Evolutionary conservation across 1,284 basidiomycete genomes (phyloP).

Genomic region (Trametes polyzona): DNA sequence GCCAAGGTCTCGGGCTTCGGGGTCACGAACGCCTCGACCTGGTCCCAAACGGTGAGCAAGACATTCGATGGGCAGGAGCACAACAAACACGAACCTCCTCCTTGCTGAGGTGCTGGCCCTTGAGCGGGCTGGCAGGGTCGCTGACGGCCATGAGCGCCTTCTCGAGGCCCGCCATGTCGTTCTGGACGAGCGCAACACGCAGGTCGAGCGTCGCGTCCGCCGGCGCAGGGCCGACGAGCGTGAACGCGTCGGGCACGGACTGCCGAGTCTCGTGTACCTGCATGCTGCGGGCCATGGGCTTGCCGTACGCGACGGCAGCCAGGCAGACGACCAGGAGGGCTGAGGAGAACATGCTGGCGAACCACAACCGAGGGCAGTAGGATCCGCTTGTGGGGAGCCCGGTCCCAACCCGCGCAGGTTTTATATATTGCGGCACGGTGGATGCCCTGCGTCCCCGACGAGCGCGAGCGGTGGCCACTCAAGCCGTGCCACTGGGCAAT

Average conservation of each 20-base stretch:
- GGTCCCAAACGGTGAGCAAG: not conserved
- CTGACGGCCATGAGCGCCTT: conserved; percentile 40
- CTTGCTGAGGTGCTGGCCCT: conserved; percentile 39
- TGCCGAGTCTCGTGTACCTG: conserved; percentile 36
- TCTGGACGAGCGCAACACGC: conserved; percentile 40
- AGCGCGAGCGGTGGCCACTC: not conserved
- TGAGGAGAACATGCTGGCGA: conserved; percentile 29
- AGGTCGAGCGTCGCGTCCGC: conserved; percentile 34
- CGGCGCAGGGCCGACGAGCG: conserved; percentile 31
- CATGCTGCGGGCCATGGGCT: conserved; percentile 34
- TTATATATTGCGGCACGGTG: no score
- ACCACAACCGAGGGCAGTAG: conserved; percentile 16
- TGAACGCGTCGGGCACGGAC: conserved; percentile 35
- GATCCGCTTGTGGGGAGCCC: conserved; percentile 12
- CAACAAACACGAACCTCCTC: conserved; percentile 32
- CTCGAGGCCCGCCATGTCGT: conserved; percentile 41
- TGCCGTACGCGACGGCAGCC: conserved; percentile 24
- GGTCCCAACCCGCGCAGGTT: not conserved
- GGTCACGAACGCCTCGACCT: conserved; percentile 45
- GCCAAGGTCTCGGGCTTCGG: conserved; percentile 40
- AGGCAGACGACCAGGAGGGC: conserved; percentile 26
- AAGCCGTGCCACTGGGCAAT: no score
- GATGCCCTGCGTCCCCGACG: not conserved
- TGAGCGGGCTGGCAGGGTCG: conserved; percentile 37
- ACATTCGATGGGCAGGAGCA: not conserved